These are phyloP conservation scores for Chenopodium berlandieri DNA, from an alignment of 148 eudicot species.

Conservation along the genomic window DNA sequence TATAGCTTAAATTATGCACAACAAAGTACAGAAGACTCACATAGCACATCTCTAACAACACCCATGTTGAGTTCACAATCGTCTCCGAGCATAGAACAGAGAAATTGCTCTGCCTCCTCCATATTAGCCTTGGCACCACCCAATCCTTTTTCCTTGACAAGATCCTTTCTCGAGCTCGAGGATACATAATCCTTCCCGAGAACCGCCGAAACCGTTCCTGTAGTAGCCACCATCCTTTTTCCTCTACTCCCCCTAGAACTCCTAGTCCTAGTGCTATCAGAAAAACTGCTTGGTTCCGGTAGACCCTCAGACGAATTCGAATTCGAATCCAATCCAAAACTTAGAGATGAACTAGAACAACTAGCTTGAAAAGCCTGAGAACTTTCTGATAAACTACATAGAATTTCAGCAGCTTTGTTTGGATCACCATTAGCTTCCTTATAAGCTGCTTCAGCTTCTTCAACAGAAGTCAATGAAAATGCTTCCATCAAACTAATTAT, in stretches of 20 bases:
- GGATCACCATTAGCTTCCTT: conserved; percentile 53
- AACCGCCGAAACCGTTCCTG: conserved; percentile 66
- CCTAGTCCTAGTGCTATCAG: conserved; percentile 12
- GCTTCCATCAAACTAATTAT: conserved; percentile 51
- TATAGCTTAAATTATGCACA: background rate
- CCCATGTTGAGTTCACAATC: conserved; percentile 68
- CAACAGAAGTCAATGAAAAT: conserved; percentile 56
- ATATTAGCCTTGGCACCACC: conserved; percentile 34
- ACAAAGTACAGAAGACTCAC: conserved; percentile 42
- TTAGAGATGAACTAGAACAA: conserved; percentile 52
- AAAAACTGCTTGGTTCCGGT: conserved; percentile 13
- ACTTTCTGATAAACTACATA: conserved; percentile 36
- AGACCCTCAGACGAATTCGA: conserved; percentile 33
- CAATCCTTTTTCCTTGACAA: conserved; percentile 31
- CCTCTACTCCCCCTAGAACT: conserved; percentile 35
- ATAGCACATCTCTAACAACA: conserved; percentile 77
- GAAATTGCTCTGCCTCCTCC: conserved; percentile 73
- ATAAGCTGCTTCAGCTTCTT: conserved; percentile 57
- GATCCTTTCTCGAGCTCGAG: conserved; percentile 41
- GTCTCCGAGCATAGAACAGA: conserved; percentile 87
- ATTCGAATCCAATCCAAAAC: conserved; percentile 27
- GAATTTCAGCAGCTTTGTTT: conserved; percentile 59
- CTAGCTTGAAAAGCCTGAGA: conserved; percentile 32
- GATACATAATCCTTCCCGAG: conserved; percentile 67
- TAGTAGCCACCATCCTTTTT: conserved; percentile 65